Evolutionary conservation across 257 asterid species (phyloP).

Genomic region (Oldenlandia corymbosa): DNA sequence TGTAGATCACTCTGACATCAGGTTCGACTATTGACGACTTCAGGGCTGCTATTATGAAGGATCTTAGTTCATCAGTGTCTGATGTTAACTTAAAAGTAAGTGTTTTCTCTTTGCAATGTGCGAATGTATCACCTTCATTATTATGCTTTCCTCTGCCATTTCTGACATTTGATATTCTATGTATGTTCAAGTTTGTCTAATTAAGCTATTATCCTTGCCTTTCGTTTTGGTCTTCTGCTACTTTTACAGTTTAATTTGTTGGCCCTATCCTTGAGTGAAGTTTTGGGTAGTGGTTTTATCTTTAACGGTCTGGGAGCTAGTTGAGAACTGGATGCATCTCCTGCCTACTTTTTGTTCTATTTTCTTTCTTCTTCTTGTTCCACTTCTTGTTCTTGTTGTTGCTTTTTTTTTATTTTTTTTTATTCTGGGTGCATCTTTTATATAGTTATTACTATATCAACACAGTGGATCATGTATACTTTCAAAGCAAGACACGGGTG

Average conservation of each 20-base stretch:
- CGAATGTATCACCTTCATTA: not conserved
- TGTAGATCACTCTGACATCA: slow-evolving; percentile 57
- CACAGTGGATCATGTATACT: not conserved
- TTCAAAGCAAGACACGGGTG: not conserved
- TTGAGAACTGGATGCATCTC: not conserved
- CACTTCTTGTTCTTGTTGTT: no score
- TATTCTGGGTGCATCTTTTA: no score
- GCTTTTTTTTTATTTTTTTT: no score
- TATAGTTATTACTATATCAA: no score
- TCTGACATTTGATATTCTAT: not conserved
- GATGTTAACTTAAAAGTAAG: slow-evolving; percentile 69
- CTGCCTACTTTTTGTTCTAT: not conserved
- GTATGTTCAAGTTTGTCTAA: not conserved
- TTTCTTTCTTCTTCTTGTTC: no score
- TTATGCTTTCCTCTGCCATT: no score
- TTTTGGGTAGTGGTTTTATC: no score
- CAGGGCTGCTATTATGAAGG: slow-evolving; percentile 46
- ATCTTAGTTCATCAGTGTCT: slow-evolving; percentile 39
- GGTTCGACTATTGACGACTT: slow-evolving; percentile 69
- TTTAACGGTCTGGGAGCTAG: no score
- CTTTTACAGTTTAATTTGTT: slow-evolving; percentile 1
- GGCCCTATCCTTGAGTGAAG: not conserved
- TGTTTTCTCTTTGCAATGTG: slow-evolving; percentile 8
- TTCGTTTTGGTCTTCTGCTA: not conserved
- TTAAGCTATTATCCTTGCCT: slow-evolving; percentile 1